Evolutionary conservation across 805 yeast genomes (phyloP).

Genomic region (Saccharomycopsis babjevae): DNA sequence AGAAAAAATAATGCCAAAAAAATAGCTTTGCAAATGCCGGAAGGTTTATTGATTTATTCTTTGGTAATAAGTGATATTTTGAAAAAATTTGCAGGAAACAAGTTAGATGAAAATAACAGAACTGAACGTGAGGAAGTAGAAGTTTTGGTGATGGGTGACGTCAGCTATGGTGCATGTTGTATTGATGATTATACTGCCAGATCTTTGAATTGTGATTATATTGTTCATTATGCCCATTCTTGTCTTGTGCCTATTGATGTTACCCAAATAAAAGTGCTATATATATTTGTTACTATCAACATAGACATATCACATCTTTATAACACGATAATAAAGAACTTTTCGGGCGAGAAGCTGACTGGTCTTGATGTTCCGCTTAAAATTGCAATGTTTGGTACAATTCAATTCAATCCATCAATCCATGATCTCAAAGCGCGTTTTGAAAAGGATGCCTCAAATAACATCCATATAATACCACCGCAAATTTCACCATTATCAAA

Average conservation of each 20-base stretch:
- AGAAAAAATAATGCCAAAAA: constrained; percentile 62
- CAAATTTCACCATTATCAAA: constrained; percentile 87
- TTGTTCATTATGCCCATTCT: constrained; percentile 95
- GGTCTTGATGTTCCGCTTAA: constrained; percentile 21
- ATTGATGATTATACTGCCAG: constrained; percentile 94
- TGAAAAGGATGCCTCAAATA: constrained; percentile 24
- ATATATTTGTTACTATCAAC: constrained; percentile 86
- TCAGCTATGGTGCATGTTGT: constrained; percentile 97
- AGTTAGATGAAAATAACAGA: not conserved
- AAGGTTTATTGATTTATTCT: constrained; percentile 83
- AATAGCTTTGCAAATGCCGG: constrained; percentile 96
- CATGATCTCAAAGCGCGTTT: constrained; percentile 33
- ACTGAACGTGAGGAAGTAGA: constrained; percentile 32
- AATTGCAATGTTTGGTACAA: constrained; percentile 86
- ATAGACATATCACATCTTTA: constrained; percentile 77
- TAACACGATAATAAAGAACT: constrained; percentile 65
- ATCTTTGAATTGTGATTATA: constrained; percentile 85
- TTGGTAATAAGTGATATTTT: constrained; percentile 83
- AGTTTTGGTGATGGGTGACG: constrained; percentile 95
- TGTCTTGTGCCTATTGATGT: constrained; percentile 93
- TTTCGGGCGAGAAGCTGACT: constrained; percentile 38
- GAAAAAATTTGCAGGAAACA: constrained; percentile 64
- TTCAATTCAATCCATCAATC: constrained; percentile 91
- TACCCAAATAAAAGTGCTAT: constrained; percentile 83
- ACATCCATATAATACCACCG: constrained; percentile 57